Base-by-base conservation (phyloP, 2,329 filamentous ascomycete species). In the Neofusicoccum umdonicola region DNA sequence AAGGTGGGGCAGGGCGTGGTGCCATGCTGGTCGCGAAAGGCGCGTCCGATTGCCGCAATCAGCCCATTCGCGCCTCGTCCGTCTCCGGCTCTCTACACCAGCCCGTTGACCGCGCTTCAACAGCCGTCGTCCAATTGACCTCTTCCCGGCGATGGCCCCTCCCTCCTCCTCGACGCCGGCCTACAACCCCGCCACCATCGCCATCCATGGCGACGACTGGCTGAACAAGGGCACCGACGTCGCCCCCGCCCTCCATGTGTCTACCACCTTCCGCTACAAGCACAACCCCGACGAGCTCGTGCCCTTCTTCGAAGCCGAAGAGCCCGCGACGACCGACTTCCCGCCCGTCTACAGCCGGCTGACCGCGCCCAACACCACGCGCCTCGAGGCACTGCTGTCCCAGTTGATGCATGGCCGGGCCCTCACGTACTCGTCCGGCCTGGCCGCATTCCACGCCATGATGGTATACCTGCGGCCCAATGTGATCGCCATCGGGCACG, bases 261-360 rank as follows among this genome's bases (percentile, higher is more conserved):
- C 92, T 67, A 97, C 94, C 12, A 98, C 92, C 15, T 98, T 92
- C 78, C 88, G 92, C 70, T 98, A 97, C 77, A 82, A 84, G 34
- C 78, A 82, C 62, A 84, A 97, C 74, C 91, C 92, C 1, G 84
- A 88, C 5, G 76, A 87, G 34, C 84, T 97, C 51, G 69, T 80
- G 7, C 82, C 84, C 13, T 74, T 71, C 31, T 68, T 90, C 34
- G 85, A 86, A 73, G 69, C 71, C 63, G 22, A 17, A 4, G 42
- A 50, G 31, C 31, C 64, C 45, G 42, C 63, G n/a, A 35, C 65
- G 31, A 47, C 44, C 65, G 27, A 42, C 68, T 85, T 84, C 80
- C 83, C 85, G 3, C 90, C 94, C 78, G 79, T 97, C 72, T 98
- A 98, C 83, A 96, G 93, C 51, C 90, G 95, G 66, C 81, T 90